These are phyloP conservation scores for Hypoxylon sp. DNA, from an alignment of 2,329 filamentous ascomycete species.

Conservation along the genomic window DNA sequence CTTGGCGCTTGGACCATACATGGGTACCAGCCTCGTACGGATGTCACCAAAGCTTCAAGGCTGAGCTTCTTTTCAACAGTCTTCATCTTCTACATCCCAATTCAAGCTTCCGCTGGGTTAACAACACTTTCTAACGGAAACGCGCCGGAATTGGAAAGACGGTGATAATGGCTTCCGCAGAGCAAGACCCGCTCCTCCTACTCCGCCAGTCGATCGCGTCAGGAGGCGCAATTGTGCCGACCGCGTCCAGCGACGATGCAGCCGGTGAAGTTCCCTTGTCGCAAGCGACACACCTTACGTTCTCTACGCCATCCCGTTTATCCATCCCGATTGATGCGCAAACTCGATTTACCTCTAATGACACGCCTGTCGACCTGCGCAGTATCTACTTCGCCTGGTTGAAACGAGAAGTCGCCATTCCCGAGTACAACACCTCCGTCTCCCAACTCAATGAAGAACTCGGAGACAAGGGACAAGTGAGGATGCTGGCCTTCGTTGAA, in stretches of 20 bases:
- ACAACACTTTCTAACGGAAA: constrained; percentile 12
- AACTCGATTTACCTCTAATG: constrained; percentile 89
- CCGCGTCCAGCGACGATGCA: constrained; percentile 76
- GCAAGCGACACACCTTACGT: constrained; percentile 83
- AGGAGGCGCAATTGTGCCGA: constrained; percentile 78
- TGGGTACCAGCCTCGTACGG: constrained; percentile 20
- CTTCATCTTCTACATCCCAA: constrained; percentile 6
- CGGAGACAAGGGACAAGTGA: constrained; percentile 76
- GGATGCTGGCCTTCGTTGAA: constrained; percentile 93
- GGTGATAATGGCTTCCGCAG: constrained; percentile 69
- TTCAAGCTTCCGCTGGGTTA: constrained; percentile 8
- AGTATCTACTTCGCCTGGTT: constrained; percentile 97
- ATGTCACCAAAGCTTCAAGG: constrained; percentile 23
- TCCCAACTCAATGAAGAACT: constrained; percentile 86
- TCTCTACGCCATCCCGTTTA: constrained; percentile 72
- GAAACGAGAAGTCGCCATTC: constrained; percentile 90
- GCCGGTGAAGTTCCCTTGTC: constrained; percentile 76
- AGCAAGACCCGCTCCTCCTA: constrained; percentile 84
- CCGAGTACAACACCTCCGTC: constrained; percentile 90
- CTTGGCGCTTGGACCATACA: constrained; percentile 1
- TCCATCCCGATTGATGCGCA: constrained; percentile 78
- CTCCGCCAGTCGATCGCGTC: constrained; percentile 86
- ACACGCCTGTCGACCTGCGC: constrained; percentile 84
- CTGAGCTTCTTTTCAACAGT: constrained; percentile 23
- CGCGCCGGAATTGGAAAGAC: constrained; percentile 14